Base-by-base conservation (phyloP, 305 asterid species). In the Caryopteris hybrid region DNA sequence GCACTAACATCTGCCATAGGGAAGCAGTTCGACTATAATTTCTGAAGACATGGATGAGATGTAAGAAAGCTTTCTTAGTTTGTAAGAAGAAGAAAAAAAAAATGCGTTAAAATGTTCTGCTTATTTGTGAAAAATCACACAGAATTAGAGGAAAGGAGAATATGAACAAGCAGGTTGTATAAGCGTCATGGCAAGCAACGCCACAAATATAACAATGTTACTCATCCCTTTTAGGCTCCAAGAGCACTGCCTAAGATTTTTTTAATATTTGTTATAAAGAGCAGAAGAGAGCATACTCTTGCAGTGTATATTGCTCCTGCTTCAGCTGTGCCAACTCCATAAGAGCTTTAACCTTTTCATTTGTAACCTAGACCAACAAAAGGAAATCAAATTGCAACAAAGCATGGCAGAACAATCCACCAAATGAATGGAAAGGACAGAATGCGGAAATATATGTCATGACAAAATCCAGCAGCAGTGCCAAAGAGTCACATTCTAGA, bases 241-340 rank as follows among this genome's bases (percentile, higher is more conserved):
- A 8, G 9, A 17, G 53, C 5, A 8, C 23, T 4, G 3, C 9
- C 31, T 25, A 25, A 2, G 4, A 4, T 25, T 25, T n/a, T 4
- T 25, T 4, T 34, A 31, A 31, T 36, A 66, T 29, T 57, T 22
- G 22, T 48, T 48, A 55, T 45, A 61, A 52, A 61, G 57, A 16
- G 38, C 14, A 43, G 51, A 70, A 36, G 33, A 41, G 64, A 74
- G 77, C 94, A 41, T 88, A 94, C 99, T 89, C 89, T 71, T 76
- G 89, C 65, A 83, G 80, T 45, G 75, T 51, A 68, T 76, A 81
- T 48, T 54, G 66, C 38, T 91, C 96, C 76, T 84, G 97, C 85
- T 87, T 94, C 90, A 89, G 69, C 74, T 79, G 92, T 58, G 99
- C 99, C 62, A 94, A 80, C 79, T 91, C 98, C 99, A 94, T 83